Evolutionary conservation across 2,329 filamentous ascomycete genomes (phyloP).

Genomic region (Exophiala sideris): DNA sequence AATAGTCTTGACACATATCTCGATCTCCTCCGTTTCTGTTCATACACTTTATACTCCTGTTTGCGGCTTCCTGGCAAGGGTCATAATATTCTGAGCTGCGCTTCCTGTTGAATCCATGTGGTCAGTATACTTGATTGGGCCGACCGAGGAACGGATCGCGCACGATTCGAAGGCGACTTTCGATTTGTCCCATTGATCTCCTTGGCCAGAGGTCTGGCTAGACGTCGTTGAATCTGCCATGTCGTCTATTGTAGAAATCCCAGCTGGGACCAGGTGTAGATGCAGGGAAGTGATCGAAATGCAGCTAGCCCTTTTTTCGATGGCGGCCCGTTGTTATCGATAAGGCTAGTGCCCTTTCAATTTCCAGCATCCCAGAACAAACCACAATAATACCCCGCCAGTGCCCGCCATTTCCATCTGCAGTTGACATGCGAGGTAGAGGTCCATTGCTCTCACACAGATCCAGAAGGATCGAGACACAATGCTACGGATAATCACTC

Average conservation of each 20-base stretch:
- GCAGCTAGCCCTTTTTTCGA: constrained; percentile 5
- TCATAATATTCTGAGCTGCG: constrained; percentile 86
- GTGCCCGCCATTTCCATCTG: no score
- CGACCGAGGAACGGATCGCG: not conserved
- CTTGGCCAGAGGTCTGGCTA: constrained; percentile 5
- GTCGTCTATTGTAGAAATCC: constrained; percentile 12
- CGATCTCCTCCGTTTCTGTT: constrained; percentile 83
- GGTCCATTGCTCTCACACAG: no score
- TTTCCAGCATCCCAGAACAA: no score
- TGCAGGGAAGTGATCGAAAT: constrained; percentile 2
- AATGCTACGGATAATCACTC: no score
- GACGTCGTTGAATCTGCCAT: constrained; percentile 20
- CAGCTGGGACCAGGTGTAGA: not conserved
- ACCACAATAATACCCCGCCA: no score
- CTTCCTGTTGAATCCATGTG: constrained; percentile 59
- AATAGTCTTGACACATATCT: constrained; percentile 90
- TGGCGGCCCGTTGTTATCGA: no score
- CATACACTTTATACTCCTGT: constrained; percentile 80
- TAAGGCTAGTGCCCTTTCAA: no score
- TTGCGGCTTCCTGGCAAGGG: constrained; percentile 89
- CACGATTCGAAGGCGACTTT: constrained; percentile 21
- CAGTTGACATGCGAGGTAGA: no score
- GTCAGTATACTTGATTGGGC: not conserved
- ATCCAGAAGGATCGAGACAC: no score
- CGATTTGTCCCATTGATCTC: constrained; percentile 20